Conservation (phyloP, 352 stramenopile species). For the Plasmopara viticola region DNA sequence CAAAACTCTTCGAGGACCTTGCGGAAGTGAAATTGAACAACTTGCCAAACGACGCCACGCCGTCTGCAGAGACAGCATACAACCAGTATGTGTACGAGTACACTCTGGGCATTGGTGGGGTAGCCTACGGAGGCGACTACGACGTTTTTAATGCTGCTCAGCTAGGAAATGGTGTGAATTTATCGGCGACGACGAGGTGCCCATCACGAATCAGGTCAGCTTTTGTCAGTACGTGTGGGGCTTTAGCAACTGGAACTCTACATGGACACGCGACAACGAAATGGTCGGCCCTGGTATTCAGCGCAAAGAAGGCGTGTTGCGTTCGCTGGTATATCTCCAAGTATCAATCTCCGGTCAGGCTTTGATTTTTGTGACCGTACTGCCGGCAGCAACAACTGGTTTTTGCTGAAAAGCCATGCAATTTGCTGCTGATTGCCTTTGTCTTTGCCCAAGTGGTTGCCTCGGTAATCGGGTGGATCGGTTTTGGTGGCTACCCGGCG, state of each 20-base stretch:
- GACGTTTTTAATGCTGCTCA: constrained; percentile 39
- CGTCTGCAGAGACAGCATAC: constrained; percentile 38
- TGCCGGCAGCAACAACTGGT: constrained; percentile 70
- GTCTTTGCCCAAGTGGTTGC: constrained; percentile 61
- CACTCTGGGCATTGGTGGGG: constrained; percentile 31
- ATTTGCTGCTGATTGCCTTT: constrained; percentile 60
- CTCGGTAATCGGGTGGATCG: constrained; percentile 57
- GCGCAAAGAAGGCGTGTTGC: constrained; percentile 62
- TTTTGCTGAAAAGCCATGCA: constrained; percentile 62
- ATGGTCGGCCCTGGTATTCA: constrained; percentile 55
- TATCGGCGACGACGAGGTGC: constrained; percentile 51
- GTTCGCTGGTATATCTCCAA: constrained; percentile 62
- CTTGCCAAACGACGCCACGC: constrained; percentile 33
- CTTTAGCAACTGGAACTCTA: constrained; percentile 67
- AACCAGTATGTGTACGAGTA: constrained; percentile 57
- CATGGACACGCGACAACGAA: constrained; percentile 56
- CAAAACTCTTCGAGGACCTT: constrained; percentile 51
- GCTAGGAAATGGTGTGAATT: constrained; percentile 42
- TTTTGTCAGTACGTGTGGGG: constrained; percentile 67
- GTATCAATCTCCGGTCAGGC: constrained; percentile 71
- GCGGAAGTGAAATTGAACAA: constrained; percentile 49
- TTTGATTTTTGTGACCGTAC: constrained; percentile 74
- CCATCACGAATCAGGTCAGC: constrained; percentile 53
- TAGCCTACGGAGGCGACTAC: constrained; percentile 30
- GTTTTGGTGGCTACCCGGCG: constrained; percentile 59